Percentiles rank a stretch among this genome's conserved stretches.
phyloP scores from a whole-genome alignment of 2,329 filamentous ascomycete genomes.

The Ambrosiella cleistominuta region DNA sequence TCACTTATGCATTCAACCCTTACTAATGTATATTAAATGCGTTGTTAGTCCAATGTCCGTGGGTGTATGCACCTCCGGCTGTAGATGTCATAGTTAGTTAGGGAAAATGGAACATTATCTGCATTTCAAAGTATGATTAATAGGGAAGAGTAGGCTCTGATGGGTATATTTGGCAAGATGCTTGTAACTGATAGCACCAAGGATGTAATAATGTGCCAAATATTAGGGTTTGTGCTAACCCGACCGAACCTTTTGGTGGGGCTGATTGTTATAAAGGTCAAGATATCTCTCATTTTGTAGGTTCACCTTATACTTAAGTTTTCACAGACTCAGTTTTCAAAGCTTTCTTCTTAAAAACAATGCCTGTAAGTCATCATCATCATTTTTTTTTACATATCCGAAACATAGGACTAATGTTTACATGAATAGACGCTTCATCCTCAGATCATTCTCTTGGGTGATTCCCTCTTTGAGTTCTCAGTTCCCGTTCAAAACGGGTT shows the following conservation, averaged over 20 bases:
- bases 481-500: conserved; percentile 48
- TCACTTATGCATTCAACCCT: too few relatives aligned
- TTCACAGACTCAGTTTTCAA: background rate
- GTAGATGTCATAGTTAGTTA: too few relatives aligned
- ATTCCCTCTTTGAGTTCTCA: conserved; percentile 65
- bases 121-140: too few relatives aligned
- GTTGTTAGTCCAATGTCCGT: too few relatives aligned
- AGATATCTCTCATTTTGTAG: background rate
- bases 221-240: too few relatives aligned
- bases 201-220: too few relatives aligned
- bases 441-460: conserved; percentile 72
- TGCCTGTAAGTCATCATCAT: background rate
- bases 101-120: too few relatives aligned
- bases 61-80: too few relatives aligned
- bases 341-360: background rate
- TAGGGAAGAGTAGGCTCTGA: too few relatives aligned
- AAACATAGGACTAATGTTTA: background rate
- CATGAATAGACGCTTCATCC: conserved; percentile 22
- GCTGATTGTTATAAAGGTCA: background rate
- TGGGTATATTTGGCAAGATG: background rate
- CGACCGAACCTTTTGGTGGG: too few relatives aligned
- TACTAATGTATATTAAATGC: too few relatives aligned
- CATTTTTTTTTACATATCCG: background rate
- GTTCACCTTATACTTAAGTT: background rate
- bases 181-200: too few relatives aligned